These are phyloP conservation scores for Lippia alba DNA, from an alignment of 305 asterid species.

Conservation along the genomic window DNA sequence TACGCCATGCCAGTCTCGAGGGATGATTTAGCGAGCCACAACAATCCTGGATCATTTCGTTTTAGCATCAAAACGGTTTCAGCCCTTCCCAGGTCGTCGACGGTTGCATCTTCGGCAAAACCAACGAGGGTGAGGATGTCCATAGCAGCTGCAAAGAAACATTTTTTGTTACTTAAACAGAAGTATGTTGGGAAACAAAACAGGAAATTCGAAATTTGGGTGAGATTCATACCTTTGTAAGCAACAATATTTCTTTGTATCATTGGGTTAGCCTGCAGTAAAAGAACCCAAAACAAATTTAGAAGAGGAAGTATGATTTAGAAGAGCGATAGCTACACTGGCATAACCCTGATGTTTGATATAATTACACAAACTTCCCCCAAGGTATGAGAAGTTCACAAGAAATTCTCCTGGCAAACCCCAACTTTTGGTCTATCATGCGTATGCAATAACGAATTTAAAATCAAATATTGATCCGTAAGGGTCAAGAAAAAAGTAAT, in stretches of 20 bases:
- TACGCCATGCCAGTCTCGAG: slow-evolving; percentile 49
- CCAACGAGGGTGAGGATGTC: slow-evolving; percentile 70
- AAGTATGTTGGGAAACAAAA: background rate
- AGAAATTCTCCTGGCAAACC: background rate
- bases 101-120: slow-evolving; percentile 60
- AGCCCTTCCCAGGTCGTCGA: slow-evolving; percentile 52
- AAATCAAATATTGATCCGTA: too few relatives aligned
- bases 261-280: slow-evolving; percentile 73
- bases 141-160: slow-evolving; percentile 69
- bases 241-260: slow-evolving; percentile 70
- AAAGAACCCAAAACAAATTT: slow-evolving; percentile 25
- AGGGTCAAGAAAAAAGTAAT: too few relatives aligned
- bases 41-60: slow-evolving; percentile 82
- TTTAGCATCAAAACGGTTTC: slow-evolving; percentile 68
- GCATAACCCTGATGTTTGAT: too few relatives aligned
- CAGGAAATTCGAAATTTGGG: slow-evolving; percentile 18
- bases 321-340: too few relatives aligned
- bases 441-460: too few relatives aligned
- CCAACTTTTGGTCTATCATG: too few relatives aligned
- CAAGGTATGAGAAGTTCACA: too few relatives aligned
- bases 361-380: too few relatives aligned
- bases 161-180: background rate
- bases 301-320: slow-evolving; percentile 1
- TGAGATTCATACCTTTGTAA: slow-evolving; percentile 58
- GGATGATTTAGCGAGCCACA: slow-evolving; percentile 91